These are phyloP conservation scores for Petasospora rhodanensis DNA, from an alignment of 1,139 yeast species.

Conservation along the genomic window DNA sequence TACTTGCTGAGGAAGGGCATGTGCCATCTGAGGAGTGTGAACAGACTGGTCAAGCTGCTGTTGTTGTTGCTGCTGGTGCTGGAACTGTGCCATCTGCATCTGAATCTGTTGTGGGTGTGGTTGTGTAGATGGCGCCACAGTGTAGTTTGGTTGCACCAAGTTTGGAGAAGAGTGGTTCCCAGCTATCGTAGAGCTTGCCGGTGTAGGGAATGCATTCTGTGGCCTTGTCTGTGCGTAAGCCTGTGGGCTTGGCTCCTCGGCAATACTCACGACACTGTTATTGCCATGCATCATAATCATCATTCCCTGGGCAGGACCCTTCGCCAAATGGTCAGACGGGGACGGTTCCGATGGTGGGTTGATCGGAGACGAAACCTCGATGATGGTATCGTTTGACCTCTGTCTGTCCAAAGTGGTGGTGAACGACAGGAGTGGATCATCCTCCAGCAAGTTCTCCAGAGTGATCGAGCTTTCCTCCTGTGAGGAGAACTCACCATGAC, in stretches of 20 bases:
- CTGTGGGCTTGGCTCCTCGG: constrained; percentile 3
- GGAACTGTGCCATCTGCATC: not conserved
- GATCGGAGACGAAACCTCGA: constrained; percentile 23
- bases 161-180: constrained; percentile 11
- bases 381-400: constrained; percentile 24
- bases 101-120: constrained; percentile 1
- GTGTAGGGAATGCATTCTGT: constrained; percentile 12
- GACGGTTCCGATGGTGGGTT: constrained; percentile 11
- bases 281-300: constrained; percentile 3
- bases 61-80: constrained; percentile 3
- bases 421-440: constrained; percentile 24
- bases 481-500: constrained; percentile 6
- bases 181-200: constrained; percentile 11
- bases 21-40: no score
- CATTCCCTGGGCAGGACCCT: no score
- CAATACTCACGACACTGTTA: constrained; percentile 8
- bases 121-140: no score
- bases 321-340: constrained; percentile 3
- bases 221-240: not conserved
- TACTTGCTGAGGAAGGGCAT: no score
- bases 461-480: constrained; percentile 16
- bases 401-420: constrained; percentile 25
- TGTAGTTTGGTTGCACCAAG: constrained; percentile 1
- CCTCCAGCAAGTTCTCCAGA: constrained; percentile 22
- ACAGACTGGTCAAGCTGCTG: constrained; percentile 8